Percentiles rank a stretch among this genome's conserved stretches.
phyloP scores from a whole-genome alignment of 1,284 basidiomycete genomes.

The Amylostereum chailletii region DNA sequence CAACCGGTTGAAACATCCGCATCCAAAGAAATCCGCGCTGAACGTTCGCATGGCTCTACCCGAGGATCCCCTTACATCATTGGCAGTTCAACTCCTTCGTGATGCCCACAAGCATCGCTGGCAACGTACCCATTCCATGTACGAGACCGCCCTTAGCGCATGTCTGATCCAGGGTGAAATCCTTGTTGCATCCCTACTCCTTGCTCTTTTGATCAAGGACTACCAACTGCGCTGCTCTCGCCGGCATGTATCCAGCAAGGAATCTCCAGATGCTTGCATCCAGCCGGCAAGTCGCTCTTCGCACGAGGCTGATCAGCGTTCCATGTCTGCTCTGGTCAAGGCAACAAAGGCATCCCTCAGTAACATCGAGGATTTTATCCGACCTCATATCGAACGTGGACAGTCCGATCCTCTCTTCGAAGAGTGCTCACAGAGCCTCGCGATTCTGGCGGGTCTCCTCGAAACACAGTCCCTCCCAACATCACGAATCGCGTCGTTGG shows the following conservation, averaged over 20 bases:
- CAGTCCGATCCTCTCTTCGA: conserved; percentile 14
- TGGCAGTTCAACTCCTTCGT: conserved; percentile 44
- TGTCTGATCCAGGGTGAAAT: conserved; percentile 71
- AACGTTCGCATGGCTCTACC: conserved; percentile 15
- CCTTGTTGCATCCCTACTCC: conserved; percentile 59
- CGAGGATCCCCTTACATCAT: conserved; percentile 28
- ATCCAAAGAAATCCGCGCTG: conserved; percentile 7
- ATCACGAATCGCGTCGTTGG: conserved; percentile 31
- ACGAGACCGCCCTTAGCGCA: conserved; percentile 47
- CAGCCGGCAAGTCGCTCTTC: not conserved
- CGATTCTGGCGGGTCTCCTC: conserved; percentile 44
- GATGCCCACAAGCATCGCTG: conserved; percentile 47
- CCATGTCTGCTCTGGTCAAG: no score
- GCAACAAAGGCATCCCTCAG: not conserved
- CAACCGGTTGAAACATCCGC: conserved; percentile 10
- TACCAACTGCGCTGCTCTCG: conserved; percentile 34
- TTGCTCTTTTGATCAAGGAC: conserved; percentile 56
- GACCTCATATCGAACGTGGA: conserved; percentile 8
- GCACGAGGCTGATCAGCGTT: no score
- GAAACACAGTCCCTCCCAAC: conserved; percentile 40
- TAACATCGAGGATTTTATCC: not conserved
- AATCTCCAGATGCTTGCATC: conserved; percentile 11
- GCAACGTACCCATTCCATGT: conserved; percentile 48
- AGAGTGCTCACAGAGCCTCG: conserved; percentile 44
- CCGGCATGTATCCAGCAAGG: conserved; percentile 17